These are phyloP conservation scores for Aspergillus sparsus DNA, from an alignment of 495 filamentous ascomycete species.

Conservation along the genomic window DNA sequence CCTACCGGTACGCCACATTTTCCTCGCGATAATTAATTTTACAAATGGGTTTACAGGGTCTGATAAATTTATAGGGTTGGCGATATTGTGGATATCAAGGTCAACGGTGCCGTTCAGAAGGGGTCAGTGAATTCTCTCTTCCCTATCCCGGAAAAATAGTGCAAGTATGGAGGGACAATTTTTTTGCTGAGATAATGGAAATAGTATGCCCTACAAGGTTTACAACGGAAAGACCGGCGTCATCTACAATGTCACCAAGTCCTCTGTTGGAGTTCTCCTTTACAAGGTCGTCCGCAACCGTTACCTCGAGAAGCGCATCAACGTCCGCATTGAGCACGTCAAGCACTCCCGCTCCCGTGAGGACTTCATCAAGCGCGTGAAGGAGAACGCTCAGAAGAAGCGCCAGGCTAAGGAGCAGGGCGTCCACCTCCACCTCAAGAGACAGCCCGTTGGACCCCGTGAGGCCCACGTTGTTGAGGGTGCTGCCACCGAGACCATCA, in stretches of 20 bases:
- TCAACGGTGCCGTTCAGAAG: slow-evolving; percentile 97
- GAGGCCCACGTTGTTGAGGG: slow-evolving; percentile 76
- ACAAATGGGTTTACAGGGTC: slow-evolving; percentile 28
- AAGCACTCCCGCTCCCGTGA: slow-evolving; percentile 88
- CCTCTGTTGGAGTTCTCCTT: slow-evolving; percentile 92
- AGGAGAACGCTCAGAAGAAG: slow-evolving; percentile 90
- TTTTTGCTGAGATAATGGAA: slow-evolving; percentile 34
- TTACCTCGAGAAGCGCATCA: slow-evolving; percentile 99
- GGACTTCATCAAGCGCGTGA: slow-evolving; percentile 93
- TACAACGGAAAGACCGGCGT: slow-evolving; percentile 99
- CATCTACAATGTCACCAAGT: slow-evolving; percentile 97
- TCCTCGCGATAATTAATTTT: slow-evolving; percentile 9
- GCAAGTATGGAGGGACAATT: slow-evolving; percentile 18
- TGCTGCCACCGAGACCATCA: slow-evolving; percentile 85
- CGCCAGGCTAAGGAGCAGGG: slow-evolving; percentile 89
- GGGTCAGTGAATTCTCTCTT: slow-evolving; percentile 63
- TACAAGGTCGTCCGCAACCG: slow-evolving; percentile 98
- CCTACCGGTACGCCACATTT: slow-evolving; percentile 69
- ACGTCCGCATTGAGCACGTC: slow-evolving; percentile 98
- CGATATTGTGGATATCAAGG: slow-evolving; percentile 95
- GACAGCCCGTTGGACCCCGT: slow-evolving; percentile 78
- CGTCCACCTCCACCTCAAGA: slow-evolving; percentile 83
- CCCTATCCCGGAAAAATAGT: not conserved
- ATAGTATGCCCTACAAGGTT: slow-evolving; percentile 97
- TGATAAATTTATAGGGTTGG: slow-evolving; percentile 68